phyloP scores from a whole-genome alignment of 306 rosid genomes.

The Cicer cuneatum region DNA sequence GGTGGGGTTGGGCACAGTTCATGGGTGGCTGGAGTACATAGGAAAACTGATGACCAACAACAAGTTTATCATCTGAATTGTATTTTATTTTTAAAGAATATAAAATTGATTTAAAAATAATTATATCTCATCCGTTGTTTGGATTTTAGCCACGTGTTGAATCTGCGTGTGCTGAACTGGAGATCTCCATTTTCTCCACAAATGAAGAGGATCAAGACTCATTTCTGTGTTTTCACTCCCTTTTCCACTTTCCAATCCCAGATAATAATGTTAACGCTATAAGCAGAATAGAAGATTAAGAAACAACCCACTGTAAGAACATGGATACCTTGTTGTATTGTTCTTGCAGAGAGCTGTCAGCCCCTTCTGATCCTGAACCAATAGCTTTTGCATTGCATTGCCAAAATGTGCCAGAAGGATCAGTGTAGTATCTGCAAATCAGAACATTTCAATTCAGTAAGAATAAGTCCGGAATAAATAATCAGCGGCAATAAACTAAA shows the following conservation, averaged over 20 bases:
- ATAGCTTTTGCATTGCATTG: slow-evolving; percentile 99
- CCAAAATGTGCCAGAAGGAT: slow-evolving; percentile 99
- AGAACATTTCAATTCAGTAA: slow-evolving; percentile 37
- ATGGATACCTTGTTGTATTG: slow-evolving; percentile 87
- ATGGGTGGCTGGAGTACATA: too few species aligned
- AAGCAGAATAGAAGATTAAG: not conserved
- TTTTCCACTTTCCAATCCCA: slow-evolving; percentile 4
- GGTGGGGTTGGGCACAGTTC: too few species aligned
- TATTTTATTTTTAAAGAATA: too few species aligned
- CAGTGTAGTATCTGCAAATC: slow-evolving; percentile 81
- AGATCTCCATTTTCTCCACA: not conserved
- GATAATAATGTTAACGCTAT: slow-evolving; percentile 25
- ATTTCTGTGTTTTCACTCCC: slow-evolving; percentile 24
- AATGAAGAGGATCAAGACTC: not conserved
- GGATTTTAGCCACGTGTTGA: not conserved
- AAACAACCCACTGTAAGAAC: slow-evolving; percentile 13
- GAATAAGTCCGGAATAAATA: not conserved
- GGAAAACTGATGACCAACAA: too few species aligned
- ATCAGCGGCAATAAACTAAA: slow-evolving; percentile 14
- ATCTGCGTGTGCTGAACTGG: not conserved
- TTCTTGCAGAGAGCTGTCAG: slow-evolving; percentile 98
- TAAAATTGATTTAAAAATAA: not conserved
- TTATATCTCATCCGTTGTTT: not conserved
- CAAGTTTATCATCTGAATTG: too few species aligned
- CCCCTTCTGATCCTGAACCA: slow-evolving; percentile 99